phyloP scores from a whole-genome alignment of 768 basidiomycete genomes.

The Naganishia vaughanmartiniae region DNA sequence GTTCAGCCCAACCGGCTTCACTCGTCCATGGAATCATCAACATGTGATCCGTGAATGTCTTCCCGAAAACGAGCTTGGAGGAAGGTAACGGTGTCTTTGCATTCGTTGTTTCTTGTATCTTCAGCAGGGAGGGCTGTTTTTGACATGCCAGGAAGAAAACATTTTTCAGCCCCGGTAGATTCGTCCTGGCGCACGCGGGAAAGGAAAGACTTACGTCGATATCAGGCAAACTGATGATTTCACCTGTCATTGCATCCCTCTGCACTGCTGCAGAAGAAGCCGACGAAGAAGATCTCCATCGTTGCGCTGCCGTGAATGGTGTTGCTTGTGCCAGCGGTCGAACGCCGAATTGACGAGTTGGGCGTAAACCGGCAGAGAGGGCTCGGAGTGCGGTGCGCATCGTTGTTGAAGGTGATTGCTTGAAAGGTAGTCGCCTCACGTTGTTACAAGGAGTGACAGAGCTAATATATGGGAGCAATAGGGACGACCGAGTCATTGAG shows the following conservation, averaged over 20 bases:
- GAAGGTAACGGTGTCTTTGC: slow-evolving; percentile 67
- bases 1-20: slow-evolving; percentile 73
- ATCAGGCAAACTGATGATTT: slow-evolving; percentile 57
- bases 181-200: not conserved
- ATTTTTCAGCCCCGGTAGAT: not conserved
- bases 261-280: slow-evolving; percentile 11
- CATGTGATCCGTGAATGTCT: slow-evolving; percentile 83
- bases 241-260: slow-evolving; percentile 59
- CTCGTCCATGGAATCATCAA: slow-evolving; percentile 71
- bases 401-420: not conserved
- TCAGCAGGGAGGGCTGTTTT: slow-evolving; percentile 40
- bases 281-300: slow-evolving; percentile 24
- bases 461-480: not conserved
- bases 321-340: not conserved
- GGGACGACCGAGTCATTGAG: not conserved
- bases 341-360: not conserved
- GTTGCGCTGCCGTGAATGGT: not conserved
- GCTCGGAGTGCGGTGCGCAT: slow-evolving; percentile 19
- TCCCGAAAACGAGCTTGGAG: slow-evolving; percentile 74
- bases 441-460: too few species aligned
- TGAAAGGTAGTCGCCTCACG: not conserved
- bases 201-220: slow-evolving; percentile 57
- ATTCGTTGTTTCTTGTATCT: slow-evolving; percentile 46
- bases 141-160: not conserved
- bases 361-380: not conserved